A percentile compares a stretch with the other conserved stretches of the same genome.
phyloP scores from a whole-genome alignment of 2,329 filamentous ascomycete species.

The Pestalotiopsis sp. region DNA sequence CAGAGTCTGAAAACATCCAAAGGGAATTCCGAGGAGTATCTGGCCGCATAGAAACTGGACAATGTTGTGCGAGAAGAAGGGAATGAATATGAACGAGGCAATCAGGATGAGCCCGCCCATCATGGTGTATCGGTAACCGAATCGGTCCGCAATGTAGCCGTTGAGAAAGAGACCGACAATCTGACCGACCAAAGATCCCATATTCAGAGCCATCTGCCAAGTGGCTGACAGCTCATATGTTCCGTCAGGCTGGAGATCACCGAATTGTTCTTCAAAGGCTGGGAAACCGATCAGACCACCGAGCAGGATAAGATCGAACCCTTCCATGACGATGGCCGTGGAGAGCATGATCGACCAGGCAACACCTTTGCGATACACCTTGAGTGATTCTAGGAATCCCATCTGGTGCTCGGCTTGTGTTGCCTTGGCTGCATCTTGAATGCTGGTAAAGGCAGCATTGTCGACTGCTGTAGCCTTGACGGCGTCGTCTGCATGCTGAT shows the following conservation, averaged over 20 bases:
- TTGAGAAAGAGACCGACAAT: conserved; percentile 10
- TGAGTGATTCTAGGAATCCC: conserved; percentile 1
- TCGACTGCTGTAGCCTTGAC: neutral
- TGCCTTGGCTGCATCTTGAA: neutral
- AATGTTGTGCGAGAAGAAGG: conserved; percentile 27
- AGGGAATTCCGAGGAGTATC: conserved; percentile 31
- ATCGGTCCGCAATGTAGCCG: conserved; percentile 25
- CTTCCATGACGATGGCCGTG: conserved; percentile 21
- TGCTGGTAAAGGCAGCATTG: neutral
- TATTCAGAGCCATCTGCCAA: conserved; percentile 32
- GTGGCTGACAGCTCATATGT: conserved; percentile 30
- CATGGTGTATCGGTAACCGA: conserved; percentile 33
- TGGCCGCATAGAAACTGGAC: conserved; percentile 28
- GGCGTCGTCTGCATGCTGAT: neutral
- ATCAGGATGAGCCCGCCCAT: conserved; percentile 28
- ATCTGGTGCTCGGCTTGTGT: conserved; percentile 16
- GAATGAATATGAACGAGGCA: conserved; percentile 32
- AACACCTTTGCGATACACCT: conserved; percentile 15
- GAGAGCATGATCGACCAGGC: conserved; percentile 24
- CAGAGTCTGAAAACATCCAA: conserved; percentile 34
- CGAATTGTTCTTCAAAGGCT: conserved; percentile 31
- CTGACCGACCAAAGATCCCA: conserved; percentile 12
- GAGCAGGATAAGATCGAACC: conserved; percentile 36
- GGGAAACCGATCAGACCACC: conserved; percentile 35
- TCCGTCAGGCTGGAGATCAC: conserved; percentile 22